Base-by-base conservation (phyloP, 345 rosid species). In the Noccaea bulbosa region DNA sequence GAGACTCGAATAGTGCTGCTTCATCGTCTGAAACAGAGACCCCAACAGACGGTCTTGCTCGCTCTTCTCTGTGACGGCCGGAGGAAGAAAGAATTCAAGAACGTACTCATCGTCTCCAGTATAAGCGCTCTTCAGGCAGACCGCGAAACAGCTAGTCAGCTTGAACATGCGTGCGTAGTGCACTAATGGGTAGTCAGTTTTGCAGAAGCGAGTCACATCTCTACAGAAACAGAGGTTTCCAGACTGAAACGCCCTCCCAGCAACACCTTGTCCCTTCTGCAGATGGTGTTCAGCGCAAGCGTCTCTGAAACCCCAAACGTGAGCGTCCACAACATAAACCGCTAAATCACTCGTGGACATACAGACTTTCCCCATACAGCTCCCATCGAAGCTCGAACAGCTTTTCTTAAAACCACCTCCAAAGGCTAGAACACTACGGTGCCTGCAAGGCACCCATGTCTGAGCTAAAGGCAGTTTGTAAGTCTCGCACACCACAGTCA, bases 401-500 rank as follows among this genome's bases (percentile, higher is more conserved):
- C 84, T 86, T 84, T 91, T 93, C 89, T 82, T 86, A 33, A 88
- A 73, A 78, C 96, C 98, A 58, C 98, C 98, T 17, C 92, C 98
- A 24, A 81, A 62, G 49, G 97, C 87, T 14, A 93, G 78, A 75
- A 87, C 90, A 60, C 85, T 87, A 6, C 96, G 90, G 72, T 91
- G 97, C 88, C 83, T 82, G 83, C 98, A 93, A 15, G 98, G 94
- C 41, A 93, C 85, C 98, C 98, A 93, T 35, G 98, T 93, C 85
- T 93, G 98, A 73, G 98, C 98, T 84, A 93, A 66, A 65, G 97
- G 97, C 37, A 93, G 78, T 69, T 91, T 91, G 72, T 88, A 83
- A 12, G 90, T 86, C 81, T 93, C 98, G 16, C 98, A 91, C 5
- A 85, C 84, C 67, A 83, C 87, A 1, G 97, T 85, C 74, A 91